These are phyloP conservation scores for Iberis pinnata DNA, from an alignment of 345 rosid genomes.

Conservation along the genomic window DNA sequence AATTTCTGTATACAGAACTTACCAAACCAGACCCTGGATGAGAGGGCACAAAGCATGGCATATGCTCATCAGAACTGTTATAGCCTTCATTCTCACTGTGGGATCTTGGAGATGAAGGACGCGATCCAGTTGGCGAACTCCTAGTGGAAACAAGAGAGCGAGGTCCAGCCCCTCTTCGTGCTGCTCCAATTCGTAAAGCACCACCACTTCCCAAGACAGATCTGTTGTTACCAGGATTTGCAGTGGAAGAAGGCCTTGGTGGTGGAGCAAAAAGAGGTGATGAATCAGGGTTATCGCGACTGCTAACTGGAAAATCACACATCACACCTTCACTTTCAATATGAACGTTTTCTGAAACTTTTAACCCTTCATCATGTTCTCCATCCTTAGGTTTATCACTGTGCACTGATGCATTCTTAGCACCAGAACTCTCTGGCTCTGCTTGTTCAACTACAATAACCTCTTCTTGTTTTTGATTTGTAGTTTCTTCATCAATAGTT, in stretches of 20 bases:
- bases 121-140: slow-evolving; percentile 75
- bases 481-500: slow-evolving; percentile 60
- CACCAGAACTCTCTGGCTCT: slow-evolving; percentile 51
- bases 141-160: slow-evolving; percentile 74
- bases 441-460: slow-evolving; percentile 40
- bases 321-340: slow-evolving; percentile 51
- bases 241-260: slow-evolving; percentile 46
- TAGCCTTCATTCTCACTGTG: slow-evolving; percentile 87
- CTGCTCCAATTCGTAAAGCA: slow-evolving; percentile 46
- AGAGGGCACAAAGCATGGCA: slow-evolving; percentile 61
- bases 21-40: slow-evolving; percentile 69
- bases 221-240: slow-evolving; percentile 48
- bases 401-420: slow-evolving; percentile 39
- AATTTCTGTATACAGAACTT: slow-evolving; percentile 28
- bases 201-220: slow-evolving; percentile 43
- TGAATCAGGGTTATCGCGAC: slow-evolving; percentile 45
- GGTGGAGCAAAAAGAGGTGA: slow-evolving; percentile 90
- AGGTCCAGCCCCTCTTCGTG: slow-evolving; percentile 57
- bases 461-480: slow-evolving; percentile 50
- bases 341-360: slow-evolving; percentile 37
- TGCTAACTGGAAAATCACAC: slow-evolving; percentile 32
- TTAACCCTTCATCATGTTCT: slow-evolving; percentile 35
- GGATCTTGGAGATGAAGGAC: slow-evolving; percentile 97
- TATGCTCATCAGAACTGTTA: slow-evolving; percentile 98
- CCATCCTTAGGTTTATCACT: slow-evolving; percentile 34